These are phyloP conservation scores for Citropsis articulata DNA, from an alignment of 345 rosid genomes.

Conservation along the genomic window DNA sequence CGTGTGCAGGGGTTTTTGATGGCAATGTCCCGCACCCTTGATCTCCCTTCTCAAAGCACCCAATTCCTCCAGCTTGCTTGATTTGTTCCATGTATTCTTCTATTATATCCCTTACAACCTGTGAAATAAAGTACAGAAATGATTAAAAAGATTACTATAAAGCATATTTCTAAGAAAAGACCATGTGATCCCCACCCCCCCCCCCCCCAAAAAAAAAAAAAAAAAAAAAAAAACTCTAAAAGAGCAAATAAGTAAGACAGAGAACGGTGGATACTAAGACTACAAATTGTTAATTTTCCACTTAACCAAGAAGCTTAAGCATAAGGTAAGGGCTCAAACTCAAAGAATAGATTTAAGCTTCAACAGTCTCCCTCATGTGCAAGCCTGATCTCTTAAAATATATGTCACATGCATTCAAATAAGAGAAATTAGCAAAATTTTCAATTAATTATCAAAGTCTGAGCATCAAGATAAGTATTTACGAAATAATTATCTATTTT, in stretches of 20 bases:
- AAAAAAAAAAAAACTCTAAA: neutral
- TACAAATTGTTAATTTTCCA: neutral
- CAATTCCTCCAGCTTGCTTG: constrained; percentile 85
- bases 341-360: neutral
- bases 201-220: too few relatives aligned
- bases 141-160: neutral
- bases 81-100: constrained; percentile 81
- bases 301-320: neutral
- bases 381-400: neutral
- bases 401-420: neutral
- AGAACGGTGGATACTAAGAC: neutral
- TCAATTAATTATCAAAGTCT: neutral
- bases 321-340: neutral
- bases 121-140: constrained; percentile 4
- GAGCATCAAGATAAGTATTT: neutral
- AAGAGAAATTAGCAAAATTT: neutral
- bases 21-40: constrained; percentile 33
- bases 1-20: constrained; percentile 23
- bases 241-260: neutral
- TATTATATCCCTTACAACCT: constrained; percentile 88
- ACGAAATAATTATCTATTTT: neutral
- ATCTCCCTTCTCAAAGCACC: constrained; percentile 62
- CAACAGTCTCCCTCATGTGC: neutral
- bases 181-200: neutral
- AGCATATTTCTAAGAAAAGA: neutral